phyloP scores from a whole-genome alignment of 2,329 filamentous ascomycete species.

The Pseudogymnoascus sp. region DNA sequence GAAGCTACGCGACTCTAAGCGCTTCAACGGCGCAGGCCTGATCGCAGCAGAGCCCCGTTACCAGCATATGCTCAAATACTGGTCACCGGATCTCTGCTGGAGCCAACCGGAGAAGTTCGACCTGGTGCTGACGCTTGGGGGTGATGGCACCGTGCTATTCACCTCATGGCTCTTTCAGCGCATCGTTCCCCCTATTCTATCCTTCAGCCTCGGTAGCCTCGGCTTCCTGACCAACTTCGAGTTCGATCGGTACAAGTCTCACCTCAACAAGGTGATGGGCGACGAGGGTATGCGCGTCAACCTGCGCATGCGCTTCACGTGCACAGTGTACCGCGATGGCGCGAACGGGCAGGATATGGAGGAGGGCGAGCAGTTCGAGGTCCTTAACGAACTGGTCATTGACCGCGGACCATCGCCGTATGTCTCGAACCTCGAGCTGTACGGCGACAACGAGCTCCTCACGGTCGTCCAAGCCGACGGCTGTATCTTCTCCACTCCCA shows the following conservation, averaged over 20 bases:
- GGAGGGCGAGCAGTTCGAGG: constrained; percentile 93
- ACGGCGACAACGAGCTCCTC: constrained; percentile 88
- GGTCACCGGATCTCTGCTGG: constrained; percentile 95
- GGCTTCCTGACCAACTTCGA: constrained; percentile 87
- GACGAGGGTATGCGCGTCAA: constrained; percentile 95
- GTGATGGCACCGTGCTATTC: constrained; percentile 81
- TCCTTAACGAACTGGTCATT: constrained; percentile 96
- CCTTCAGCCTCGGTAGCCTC: constrained; percentile 75
- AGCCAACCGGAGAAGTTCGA: constrained; percentile 91
- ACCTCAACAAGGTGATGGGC: constrained; percentile 85
- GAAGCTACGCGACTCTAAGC: constrained; percentile 80
- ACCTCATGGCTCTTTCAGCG: constrained; percentile 90
- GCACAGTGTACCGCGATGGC: constrained; percentile 81
- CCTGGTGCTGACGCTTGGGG: constrained; percentile 79
- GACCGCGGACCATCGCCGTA: constrained; percentile 95
- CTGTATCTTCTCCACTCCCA: constrained; percentile 95
- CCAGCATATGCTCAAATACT: constrained; percentile 81
- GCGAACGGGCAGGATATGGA: constrained; percentile 57
- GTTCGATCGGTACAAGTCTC: constrained; percentile 79
- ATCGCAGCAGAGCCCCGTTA: constrained; percentile 69
- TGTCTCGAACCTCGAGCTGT: constrained; percentile 92
- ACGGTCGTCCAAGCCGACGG: constrained; percentile 96
- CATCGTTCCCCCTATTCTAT: constrained; percentile 76
- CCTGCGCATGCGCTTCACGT: constrained; percentile 96
- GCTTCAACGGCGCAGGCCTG: constrained; percentile 72